phyloP scores from a whole-genome alignment of 805 yeast species.

The Helenozyma rhizophorensis region DNA sequence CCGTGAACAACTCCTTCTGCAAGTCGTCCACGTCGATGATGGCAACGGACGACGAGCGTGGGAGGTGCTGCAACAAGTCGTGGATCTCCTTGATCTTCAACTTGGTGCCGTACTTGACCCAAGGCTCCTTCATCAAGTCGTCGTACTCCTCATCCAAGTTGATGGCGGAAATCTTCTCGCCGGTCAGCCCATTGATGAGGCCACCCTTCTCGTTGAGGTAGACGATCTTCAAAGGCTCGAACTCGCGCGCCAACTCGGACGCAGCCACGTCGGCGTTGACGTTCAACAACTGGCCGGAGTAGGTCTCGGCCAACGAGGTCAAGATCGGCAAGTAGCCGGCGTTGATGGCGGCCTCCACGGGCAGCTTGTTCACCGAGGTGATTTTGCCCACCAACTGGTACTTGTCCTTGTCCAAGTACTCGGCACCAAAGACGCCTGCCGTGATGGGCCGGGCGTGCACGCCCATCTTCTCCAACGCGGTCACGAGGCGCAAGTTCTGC shows the following conservation, averaged over 20 bases:
- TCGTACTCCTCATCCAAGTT: conserved; percentile 97
- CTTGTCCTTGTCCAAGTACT: conserved; percentile 83
- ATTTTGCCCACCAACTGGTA: conserved; percentile 92
- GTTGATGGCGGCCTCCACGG: conserved; percentile 88
- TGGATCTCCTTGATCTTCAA: conserved; percentile 94
- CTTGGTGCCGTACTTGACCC: conserved; percentile 99
- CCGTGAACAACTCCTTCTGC: conserved; percentile 96
- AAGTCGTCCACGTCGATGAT: conserved; percentile 92
- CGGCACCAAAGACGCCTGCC: conserved; percentile 94
- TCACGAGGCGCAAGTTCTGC: conserved; percentile 90
- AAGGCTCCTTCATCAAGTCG: conserved; percentile 80
- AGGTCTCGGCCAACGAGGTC: conserved; percentile 94
- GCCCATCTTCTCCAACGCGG: conserved; percentile 93
- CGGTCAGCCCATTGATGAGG: conserved; percentile 84
- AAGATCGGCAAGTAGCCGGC: conserved; percentile 97
- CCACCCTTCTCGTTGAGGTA: conserved; percentile 98
- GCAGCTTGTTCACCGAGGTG: conserved; percentile 77
- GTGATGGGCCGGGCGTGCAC: conserved; percentile 98
- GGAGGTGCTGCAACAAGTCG: conserved; percentile 88
- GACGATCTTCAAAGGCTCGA: conserved; percentile 95
- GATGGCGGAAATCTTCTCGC: conserved; percentile 83
- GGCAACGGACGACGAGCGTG: conserved; percentile 96
- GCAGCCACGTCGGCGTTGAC: conserved; percentile 99
- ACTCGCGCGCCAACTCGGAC: conserved; percentile 92
- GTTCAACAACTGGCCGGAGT: conserved; percentile 93